These are phyloP conservation scores for Diplodia scrobiculata DNA, from an alignment of 2,329 filamentous ascomycete genomes.

Conservation along the genomic window DNA sequence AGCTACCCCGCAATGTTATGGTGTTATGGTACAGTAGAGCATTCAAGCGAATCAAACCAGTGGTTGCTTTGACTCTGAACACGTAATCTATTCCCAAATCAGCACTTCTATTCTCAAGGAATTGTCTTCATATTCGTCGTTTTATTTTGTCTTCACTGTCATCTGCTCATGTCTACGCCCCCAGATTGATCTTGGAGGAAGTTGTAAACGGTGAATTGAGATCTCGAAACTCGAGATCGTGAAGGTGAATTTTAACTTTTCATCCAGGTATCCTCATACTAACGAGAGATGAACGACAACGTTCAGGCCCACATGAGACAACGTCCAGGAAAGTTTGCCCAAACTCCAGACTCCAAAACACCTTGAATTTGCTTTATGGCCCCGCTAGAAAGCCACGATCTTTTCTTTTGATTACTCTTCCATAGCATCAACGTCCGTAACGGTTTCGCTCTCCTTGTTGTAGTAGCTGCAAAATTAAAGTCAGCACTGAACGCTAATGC, in stretches of 20 bases:
- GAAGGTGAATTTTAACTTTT: background rate
- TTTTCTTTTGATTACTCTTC: slow-evolving; percentile 43
- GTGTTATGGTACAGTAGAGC: too few relatives aligned
- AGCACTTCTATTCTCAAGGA: too few relatives aligned
- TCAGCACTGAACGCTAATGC: slow-evolving; percentile 46
- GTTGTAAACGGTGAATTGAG: too few relatives aligned
- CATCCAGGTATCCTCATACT: background rate
- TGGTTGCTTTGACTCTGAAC: too few relatives aligned
- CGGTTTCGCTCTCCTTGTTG: slow-evolving; percentile 60
- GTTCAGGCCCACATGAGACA: background rate
- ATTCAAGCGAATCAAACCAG: too few relatives aligned
- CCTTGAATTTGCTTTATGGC: background rate
- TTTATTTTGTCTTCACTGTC: background rate
- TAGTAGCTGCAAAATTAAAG: slow-evolving; percentile 56
- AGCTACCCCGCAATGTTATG: too few relatives aligned
- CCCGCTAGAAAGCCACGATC: background rate
- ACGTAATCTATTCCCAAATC: too few relatives aligned
- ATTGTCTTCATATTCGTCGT: too few relatives aligned
- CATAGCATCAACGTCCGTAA: slow-evolving; percentile 59
- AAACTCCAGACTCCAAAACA: slow-evolving; percentile 27
- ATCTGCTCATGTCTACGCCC: background rate
- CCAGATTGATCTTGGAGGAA: too few relatives aligned
- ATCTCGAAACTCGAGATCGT: too few relatives aligned
- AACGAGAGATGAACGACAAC: background rate
- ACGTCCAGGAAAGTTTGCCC: background rate